Conservation (phyloP, 1,284 basidiomycete genomes). For the Sphaerobolus stellatus region DNA sequence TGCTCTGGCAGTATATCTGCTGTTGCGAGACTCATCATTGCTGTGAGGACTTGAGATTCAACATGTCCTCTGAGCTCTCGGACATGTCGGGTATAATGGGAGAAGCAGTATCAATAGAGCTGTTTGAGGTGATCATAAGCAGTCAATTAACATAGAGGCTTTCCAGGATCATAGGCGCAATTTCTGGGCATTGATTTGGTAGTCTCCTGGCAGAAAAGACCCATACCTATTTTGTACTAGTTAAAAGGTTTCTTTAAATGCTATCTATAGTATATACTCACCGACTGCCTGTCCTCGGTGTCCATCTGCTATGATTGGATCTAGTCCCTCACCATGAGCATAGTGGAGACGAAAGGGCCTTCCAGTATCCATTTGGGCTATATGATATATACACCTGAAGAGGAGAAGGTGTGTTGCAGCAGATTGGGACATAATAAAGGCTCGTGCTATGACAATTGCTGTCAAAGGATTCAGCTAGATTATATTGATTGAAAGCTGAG, state of each 20-base stretch:
- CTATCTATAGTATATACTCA: not conserved
- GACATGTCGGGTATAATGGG: constrained; percentile 5
- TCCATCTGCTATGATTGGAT: constrained; percentile 24
- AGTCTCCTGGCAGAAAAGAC: constrained; percentile 1
- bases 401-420: constrained; percentile 24
- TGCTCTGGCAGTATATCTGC: not conserved
- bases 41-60: not conserved
- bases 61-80: not conserved
- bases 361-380: constrained; percentile 21
- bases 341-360: constrained; percentile 19
- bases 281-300: constrained; percentile 29
- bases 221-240: not conserved
- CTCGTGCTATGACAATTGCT: constrained; percentile 21
- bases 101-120: constrained; percentile 8
- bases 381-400: constrained; percentile 21
- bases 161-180: not conserved
- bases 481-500: not conserved
- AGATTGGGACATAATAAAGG: constrained; percentile 26
- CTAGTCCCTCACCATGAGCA: constrained; percentile 25
- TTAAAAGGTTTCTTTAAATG: not conserved
- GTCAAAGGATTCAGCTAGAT: too few relatives aligned
- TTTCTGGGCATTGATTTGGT: not conserved
- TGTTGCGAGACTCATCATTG: constrained; percentile 9
- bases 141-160: not conserved
- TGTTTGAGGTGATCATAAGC: constrained; percentile 6